phyloP scores from a whole-genome alignment of 345 rosid genomes.

The Ceriops decandra region DNA sequence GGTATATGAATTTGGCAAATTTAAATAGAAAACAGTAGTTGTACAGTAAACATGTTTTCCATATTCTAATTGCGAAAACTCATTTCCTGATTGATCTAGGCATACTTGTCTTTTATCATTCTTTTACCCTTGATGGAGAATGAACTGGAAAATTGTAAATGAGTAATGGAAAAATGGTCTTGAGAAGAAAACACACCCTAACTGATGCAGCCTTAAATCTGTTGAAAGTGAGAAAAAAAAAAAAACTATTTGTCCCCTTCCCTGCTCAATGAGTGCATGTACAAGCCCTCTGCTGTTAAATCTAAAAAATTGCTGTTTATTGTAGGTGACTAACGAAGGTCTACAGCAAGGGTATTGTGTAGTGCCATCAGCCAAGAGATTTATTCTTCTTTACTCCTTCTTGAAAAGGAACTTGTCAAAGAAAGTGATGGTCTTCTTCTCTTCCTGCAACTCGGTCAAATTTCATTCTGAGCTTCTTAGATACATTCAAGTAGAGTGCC shows the following conservation, averaged over 20 bases:
- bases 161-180: too few relatives aligned
- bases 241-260: neutral
- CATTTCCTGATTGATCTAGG: too few relatives aligned
- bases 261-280: neutral
- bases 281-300: conserved; percentile 4
- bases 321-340: conserved; percentile 95
- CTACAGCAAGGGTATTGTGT: conserved; percentile 96
- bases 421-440: conserved; percentile 98
- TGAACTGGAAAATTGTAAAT: too few relatives aligned
- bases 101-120: too few relatives aligned
- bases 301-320: conserved; percentile 12
- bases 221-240: too few relatives aligned
- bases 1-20: too few relatives aligned
- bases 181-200: too few relatives aligned
- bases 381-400: conserved; percentile 80
- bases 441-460: conserved; percentile 94
- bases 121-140: too few relatives aligned
- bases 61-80: too few relatives aligned
- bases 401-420: conserved; percentile 81
- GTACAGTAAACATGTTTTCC: too few relatives aligned
- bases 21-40: too few relatives aligned
- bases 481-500: conserved; percentile 69
- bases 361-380: conserved; percentile 74
- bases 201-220: too few relatives aligned
- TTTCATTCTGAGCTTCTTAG: conserved; percentile 83